Evolutionary conservation across 495 filamentous ascomycete species (phyloP), one percentile per base, ranked within the genome.

Genomic region (Penicillium goetzii): DNA sequence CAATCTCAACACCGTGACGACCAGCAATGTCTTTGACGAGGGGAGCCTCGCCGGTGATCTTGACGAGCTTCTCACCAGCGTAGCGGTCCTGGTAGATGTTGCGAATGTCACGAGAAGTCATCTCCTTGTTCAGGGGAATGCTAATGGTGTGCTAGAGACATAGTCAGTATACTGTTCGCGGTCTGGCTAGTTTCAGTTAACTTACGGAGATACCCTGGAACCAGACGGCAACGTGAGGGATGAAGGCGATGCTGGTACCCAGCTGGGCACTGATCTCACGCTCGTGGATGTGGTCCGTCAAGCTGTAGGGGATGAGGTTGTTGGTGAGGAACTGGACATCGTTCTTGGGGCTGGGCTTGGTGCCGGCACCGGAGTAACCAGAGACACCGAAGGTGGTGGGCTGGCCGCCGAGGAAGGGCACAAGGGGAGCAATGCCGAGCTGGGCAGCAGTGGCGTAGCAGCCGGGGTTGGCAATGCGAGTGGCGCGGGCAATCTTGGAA

Each of bases 381-480:
- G 92, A 96, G 10, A 97, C 90, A 77, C 95, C 95, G 70, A 98
- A 97, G 62, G 93, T 80, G 51, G 89, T 93, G 21, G 95, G 94
- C 76, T 90, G 85, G 23, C 90, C 91, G 36, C 85, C 88, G 33
- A 97, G 86, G 78, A 88, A 86, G 10, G 88, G 85, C 8, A 96
- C 82, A 2, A 97, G 82, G 56, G 94, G 94, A 11, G 92, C 84
- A 63, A 97, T 95, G 45, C 90, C 93, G 45, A 97, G 81, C 77
- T 99, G 93, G 0, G 94, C 93, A n/a, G 92, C 95, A 23, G 95
- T 99, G 28, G 95, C 94, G 69, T 97, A 97, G 82, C 95, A 97
- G 56, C 95, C 95, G 33, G 95, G 95, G 79, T 98, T 97, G 64
- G 92, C 82, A 66, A 99, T 97, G 43, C 92, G 88, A 7, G 88